These are phyloP conservation scores for Phaffia australis DNA, from an alignment of 768 basidiomycete species.

Conservation along the genomic window DNA sequence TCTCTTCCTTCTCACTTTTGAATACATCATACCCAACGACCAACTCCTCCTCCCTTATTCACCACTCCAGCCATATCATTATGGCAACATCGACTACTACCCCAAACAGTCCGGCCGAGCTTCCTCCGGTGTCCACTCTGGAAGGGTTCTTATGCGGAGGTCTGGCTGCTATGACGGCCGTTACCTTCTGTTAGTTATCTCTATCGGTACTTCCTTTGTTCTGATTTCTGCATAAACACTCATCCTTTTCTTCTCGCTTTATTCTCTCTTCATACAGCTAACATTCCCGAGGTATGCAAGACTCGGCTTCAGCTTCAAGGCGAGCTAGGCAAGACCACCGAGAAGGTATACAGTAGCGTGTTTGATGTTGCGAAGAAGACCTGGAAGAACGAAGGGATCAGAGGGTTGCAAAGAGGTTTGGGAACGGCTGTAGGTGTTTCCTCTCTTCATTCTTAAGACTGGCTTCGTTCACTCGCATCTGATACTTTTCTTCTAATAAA, in stretches of 20 bases:
- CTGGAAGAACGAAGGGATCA: slow-evolving; percentile 75
- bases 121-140: slow-evolving; percentile 46
- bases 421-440: slow-evolving; percentile 61
- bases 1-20: too few relatives aligned
- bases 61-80: too few relatives aligned
- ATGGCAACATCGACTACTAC: too few relatives aligned
- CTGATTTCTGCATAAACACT: slow-evolving; percentile 54
- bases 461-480: not conserved
- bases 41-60: too few relatives aligned
- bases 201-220: slow-evolving; percentile 50
- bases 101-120: not conserved
- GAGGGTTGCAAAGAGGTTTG: slow-evolving; percentile 87
- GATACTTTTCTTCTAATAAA: not conserved
- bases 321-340: slow-evolving; percentile 59
- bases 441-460: not conserved
- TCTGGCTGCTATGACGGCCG: slow-evolving; percentile 81
- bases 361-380: slow-evolving; percentile 72
- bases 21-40: too few relatives aligned
- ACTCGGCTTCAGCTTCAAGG: slow-evolving; percentile 94
- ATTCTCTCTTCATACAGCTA: slow-evolving; percentile 16
- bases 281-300: slow-evolving; percentile 57
- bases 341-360: slow-evolving; percentile 78
- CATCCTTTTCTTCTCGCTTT: not conserved
- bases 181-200: slow-evolving; percentile 36
- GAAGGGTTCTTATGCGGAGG: slow-evolving; percentile 86